These are phyloP conservation scores for Tephrocybe sp. DNA, from an alignment of 768 basidiomycete genomes.

Conservation along the genomic window DNA sequence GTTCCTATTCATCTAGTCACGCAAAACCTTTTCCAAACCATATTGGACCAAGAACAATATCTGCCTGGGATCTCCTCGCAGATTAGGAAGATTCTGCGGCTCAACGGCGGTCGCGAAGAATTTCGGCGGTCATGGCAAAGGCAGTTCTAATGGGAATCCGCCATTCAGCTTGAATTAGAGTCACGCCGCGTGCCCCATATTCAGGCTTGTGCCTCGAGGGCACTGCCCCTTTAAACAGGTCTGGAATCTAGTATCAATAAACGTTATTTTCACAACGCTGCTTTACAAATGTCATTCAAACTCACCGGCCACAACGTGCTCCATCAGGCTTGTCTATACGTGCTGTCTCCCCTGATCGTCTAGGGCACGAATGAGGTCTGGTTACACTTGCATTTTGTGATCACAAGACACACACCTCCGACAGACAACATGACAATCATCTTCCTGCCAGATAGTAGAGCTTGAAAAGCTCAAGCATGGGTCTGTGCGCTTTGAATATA, in stretches of 20 bases:
- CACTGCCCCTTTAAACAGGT: neutral
- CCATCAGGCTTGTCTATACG: neutral
- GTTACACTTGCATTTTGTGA: no score
- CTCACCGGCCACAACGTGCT: neutral
- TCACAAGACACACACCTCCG: neutral
- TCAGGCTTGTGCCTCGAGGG: neutral
- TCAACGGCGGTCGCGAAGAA: no score
- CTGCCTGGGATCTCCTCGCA: no score
- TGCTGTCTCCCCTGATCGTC: neutral
- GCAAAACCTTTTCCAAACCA: neutral
- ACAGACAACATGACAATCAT: neutral
- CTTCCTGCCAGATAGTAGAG: constrained; percentile 1
- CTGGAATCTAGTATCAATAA: neutral
- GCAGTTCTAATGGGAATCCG: no score
- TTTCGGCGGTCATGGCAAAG: no score
- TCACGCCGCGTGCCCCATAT: no score
- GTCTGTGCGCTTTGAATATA: neutral
- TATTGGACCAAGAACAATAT: neutral
- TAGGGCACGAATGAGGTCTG: neutral
- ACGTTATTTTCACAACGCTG: no score
- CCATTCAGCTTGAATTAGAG: no score
- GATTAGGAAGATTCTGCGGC: no score
- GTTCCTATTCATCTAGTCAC: neutral
- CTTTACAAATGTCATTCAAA: neutral
- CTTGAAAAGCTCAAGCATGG: neutral